Evolutionary conservation across 208 protist species (phyloP), one percentile per base, ranked within the genome.

Genomic region (Trypanosoma boissoni): DNA sequence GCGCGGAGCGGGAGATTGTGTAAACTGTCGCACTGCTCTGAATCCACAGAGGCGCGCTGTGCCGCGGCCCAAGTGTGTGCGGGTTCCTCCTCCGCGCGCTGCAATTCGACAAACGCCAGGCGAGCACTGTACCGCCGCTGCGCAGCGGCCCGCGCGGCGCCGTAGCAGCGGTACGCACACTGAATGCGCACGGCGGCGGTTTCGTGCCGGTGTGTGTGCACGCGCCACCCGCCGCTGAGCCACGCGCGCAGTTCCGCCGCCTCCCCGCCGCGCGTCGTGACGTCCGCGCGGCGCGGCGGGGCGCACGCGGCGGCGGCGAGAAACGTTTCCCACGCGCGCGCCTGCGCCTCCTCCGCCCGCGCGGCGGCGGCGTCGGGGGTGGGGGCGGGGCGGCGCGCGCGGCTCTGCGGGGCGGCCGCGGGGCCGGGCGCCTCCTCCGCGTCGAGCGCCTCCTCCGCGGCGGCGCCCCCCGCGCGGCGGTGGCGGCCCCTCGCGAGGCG

Each of bases 201-300:
- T 60, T 95, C 89, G 60, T 95, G 89, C 4, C 74, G 70, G 53
- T 92, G 80, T 0, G 83, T 92, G 74, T 76, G 76, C 49, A 78
- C 58, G n/a, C 50, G 41, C 85, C 89, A 92, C 27, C 66, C 56
- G 9, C 51, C 41, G 21, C 89, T 56, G 18, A 95, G 58, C 86
- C 89, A 95, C 0, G 76, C 41, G 32, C 86, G 82, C 18, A 92
- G 44, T 31, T 59, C 72, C 8, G 41, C 43, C 9, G 32, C 75
- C 18, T 73, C 53, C 27, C 73, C 23, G 60, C 81, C 86, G 27
- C 67, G 69, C 36, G 37, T 78, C 32, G 85, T 74, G 20, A 88
- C 73, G 18, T 54, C 63, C 12, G 60, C 34, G n/a, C n/a, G n/a
- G n/a, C n/a, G n/a, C 8, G 42, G 56, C 7, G 58, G 42, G 10